A percentile compares a stretch with the other conserved stretches of the same genome.
phyloP scores from a whole-genome alignment of 495 filamentous ascomycete genomes.

The Podospora pseudocomata region DNA sequence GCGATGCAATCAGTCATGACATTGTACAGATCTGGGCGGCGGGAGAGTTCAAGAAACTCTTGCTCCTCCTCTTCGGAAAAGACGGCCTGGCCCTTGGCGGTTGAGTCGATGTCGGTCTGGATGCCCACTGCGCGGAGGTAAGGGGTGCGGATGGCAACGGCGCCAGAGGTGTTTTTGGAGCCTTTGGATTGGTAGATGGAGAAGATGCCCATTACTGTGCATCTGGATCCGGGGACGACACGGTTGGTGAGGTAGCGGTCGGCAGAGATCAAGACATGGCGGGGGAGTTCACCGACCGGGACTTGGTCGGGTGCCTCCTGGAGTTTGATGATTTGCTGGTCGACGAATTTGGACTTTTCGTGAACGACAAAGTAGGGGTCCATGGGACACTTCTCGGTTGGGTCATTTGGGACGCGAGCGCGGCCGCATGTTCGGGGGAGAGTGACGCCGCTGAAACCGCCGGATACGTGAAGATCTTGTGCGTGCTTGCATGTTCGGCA shows the following conservation, averaged over 20 bases:
- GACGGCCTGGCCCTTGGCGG: slow-evolving; percentile 75
- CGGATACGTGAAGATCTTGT: slow-evolving; percentile 66
- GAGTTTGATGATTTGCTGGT: slow-evolving; percentile 96
- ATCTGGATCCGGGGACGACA: slow-evolving; percentile 91
- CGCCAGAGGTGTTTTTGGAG: slow-evolving; percentile 69
- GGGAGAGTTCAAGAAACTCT: slow-evolving; percentile 90
- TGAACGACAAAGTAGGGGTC: slow-evolving; percentile 96
- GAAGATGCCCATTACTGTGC: slow-evolving; percentile 95
- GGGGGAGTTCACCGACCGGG: slow-evolving; percentile 91
- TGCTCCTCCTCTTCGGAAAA: slow-evolving; percentile 98
- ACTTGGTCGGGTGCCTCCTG: slow-evolving; percentile 98
- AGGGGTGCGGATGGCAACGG: slow-evolving; percentile 92
- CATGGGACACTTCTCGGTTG: slow-evolving; percentile 70
- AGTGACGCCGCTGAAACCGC: slow-evolving; percentile 81
- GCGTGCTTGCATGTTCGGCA: slow-evolving; percentile 81
- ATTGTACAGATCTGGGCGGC: slow-evolving; percentile 86
- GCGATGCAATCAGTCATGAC: slow-evolving; percentile 90
- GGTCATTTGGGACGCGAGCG: slow-evolving; percentile 53
- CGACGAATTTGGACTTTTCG: slow-evolving; percentile 92
- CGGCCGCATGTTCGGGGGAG: slow-evolving; percentile 76
- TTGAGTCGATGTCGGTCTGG: slow-evolving; percentile 83
- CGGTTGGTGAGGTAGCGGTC: slow-evolving; percentile 95
- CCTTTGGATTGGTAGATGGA: slow-evolving; percentile 93
- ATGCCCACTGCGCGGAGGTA: slow-evolving; percentile 95
- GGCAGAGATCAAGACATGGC: slow-evolving; percentile 90